phyloP scores from a whole-genome alignment of 768 basidiomycete genomes.

The Clavaria fumosa region DNA sequence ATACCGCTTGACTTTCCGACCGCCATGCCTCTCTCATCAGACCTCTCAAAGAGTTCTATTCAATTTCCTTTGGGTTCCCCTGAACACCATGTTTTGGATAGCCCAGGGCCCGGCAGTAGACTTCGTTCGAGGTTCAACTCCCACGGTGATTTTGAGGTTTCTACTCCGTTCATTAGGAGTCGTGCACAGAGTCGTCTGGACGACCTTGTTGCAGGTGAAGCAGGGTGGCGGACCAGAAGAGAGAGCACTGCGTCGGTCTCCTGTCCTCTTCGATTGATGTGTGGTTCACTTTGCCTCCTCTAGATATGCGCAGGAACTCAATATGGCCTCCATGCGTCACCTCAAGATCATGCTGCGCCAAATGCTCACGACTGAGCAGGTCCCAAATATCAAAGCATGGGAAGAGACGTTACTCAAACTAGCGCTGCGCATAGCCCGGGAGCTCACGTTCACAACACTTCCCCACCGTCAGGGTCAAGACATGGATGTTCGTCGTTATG shows the following conservation, averaged over 20 bases:
- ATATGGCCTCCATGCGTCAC: conserved; percentile 76
- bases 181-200: conserved; percentile 71
- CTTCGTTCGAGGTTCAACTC: conserved; percentile 53
- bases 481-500: conserved; percentile 89
- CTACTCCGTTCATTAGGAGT: conserved; percentile 73
- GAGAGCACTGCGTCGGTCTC: conserved; percentile 76
- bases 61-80: conserved; percentile 73
- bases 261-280: conserved; percentile 4
- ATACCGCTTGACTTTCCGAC: conserved; percentile 44
- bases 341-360: conserved; percentile 84
- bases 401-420: conserved; percentile 69
- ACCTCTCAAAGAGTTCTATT: conserved; percentile 50
- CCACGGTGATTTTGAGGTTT: conserved; percentile 54
- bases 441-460: conserved; percentile 59
- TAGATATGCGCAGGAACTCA: conserved; percentile 75
- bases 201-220: conserved; percentile 35
- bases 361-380: conserved; percentile 67
- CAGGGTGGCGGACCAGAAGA: conserved; percentile 74
- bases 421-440: conserved; percentile 73
- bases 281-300: conserved; percentile 5
- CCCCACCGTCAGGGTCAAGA: conserved; percentile 74
- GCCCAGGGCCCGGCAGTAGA: conserved; percentile 33
- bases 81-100: conserved; percentile 46
- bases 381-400: conserved; percentile 81
- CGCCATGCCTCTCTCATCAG: conserved; percentile 33